These are phyloP conservation scores for Elaeis oleifera DNA, from an alignment of 202 grass and related monocot species.

Conservation along the genomic window DNA sequence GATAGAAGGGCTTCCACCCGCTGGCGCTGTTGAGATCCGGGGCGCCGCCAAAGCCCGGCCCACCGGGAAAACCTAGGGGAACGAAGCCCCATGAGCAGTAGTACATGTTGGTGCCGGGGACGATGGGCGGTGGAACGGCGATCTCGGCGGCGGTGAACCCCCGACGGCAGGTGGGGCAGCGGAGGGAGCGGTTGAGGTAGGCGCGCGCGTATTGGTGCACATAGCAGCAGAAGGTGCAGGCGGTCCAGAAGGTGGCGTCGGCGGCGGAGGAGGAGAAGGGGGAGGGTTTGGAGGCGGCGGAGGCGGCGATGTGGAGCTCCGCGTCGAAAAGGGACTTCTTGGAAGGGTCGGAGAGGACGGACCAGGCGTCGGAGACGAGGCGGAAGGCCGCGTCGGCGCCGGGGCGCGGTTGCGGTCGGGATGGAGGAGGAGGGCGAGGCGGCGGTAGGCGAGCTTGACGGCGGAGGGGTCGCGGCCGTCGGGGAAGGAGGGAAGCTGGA, in stretches of 20 bases:
- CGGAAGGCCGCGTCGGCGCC: slow-evolving; percentile 58
- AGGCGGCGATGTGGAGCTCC: slow-evolving; percentile 22
- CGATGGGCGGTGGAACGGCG: slow-evolving; percentile 49
- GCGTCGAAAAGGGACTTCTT: slow-evolving; percentile 40
- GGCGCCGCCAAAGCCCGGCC: not conserved
- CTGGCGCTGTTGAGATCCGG: slow-evolving; percentile 47
- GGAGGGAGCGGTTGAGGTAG: slow-evolving; percentile 53
- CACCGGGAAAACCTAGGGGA: slow-evolving; percentile 62
- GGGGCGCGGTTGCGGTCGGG: slow-evolving; percentile 38
- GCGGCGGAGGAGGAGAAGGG: slow-evolving; percentile 7
- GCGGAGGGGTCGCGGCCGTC: slow-evolving; percentile 23
- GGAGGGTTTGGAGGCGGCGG: slow-evolving; percentile 4
- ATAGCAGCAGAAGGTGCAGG: slow-evolving; percentile 68
- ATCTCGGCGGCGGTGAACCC: slow-evolving; percentile 61
- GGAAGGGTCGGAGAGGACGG: slow-evolving; percentile 56
- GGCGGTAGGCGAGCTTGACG: slow-evolving; percentile 51
- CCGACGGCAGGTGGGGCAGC: slow-evolving; percentile 67
- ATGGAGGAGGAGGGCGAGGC: slow-evolving; percentile 58
- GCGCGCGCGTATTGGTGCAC: slow-evolving; percentile 56
- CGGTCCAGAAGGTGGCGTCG: slow-evolving; percentile 61
- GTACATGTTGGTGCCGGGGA: slow-evolving; percentile 83
- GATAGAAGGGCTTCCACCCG: slow-evolving; percentile 76
- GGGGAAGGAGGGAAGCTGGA: slow-evolving; percentile 2
- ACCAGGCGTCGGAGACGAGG: slow-evolving; percentile 49
- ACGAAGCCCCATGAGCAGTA: slow-evolving; percentile 88